These are phyloP conservation scores for Nannochloropsis gaditana DNA, from an alignment of 108 stramenopile species.

Conservation along the genomic window DNA sequence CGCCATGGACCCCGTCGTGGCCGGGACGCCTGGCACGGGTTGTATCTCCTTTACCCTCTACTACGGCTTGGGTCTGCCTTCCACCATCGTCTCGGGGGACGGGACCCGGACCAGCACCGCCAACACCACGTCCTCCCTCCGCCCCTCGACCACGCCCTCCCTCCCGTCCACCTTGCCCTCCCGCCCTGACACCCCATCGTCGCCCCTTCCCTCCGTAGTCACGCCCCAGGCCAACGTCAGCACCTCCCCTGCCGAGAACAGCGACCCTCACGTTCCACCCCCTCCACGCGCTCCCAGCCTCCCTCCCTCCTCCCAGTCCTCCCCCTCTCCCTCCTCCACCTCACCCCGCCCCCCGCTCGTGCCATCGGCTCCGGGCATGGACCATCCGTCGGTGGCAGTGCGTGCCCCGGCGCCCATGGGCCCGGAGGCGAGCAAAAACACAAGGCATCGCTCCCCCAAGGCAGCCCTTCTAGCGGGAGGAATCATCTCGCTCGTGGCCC, in stretches of 20 bases:
- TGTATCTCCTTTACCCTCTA: not conserved
- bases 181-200: constrained; percentile 1
- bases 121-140: not conserved
- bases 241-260: not conserved
- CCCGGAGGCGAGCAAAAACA: not conserved
- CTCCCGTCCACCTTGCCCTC: not conserved
- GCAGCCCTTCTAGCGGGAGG: not conserved
- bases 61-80: not conserved
- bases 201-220: not conserved
- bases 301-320: not conserved
- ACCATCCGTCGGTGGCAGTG: not conserved
- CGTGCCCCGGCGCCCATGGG: not conserved
- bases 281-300: not conserved
- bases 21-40: not conserved
- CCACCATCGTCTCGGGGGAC: not conserved
- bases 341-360: not conserved
- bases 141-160: not conserved
- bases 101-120: not conserved
- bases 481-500: not conserved
- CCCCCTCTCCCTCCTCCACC: not conserved
- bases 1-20: not conserved
- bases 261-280: not conserved
- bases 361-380: not conserved
- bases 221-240: not conserved
- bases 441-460: not conserved